A percentile compares a stretch with the other conserved stretches of the same genome.
These are phyloP conservation scores for Penicillium canariense DNA, from an alignment of 495 filamentous ascomycete species.

Conservation along the genomic window DNA sequence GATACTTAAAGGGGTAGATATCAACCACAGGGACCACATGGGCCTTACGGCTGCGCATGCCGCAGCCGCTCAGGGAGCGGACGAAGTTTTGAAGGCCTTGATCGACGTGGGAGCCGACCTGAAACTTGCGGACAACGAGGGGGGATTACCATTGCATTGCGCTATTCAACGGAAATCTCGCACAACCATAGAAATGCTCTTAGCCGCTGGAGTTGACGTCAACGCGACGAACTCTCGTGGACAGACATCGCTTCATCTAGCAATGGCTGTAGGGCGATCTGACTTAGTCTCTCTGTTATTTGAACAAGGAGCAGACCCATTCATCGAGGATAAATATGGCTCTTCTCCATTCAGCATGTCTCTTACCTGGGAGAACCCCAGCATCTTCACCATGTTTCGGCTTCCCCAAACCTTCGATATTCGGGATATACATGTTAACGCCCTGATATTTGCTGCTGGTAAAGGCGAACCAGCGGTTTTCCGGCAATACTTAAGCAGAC, in stretches of 20 bases:
- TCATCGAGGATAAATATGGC: conserved; percentile 8
- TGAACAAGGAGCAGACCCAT: conserved; percentile 27
- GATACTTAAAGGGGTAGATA: conserved; percentile 7
- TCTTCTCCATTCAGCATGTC: conserved; percentile 14
- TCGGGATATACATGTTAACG: neutral
- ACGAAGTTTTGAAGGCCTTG: conserved; percentile 12
- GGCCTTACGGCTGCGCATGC: conserved; percentile 20
- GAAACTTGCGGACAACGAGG: conserved; percentile 4
- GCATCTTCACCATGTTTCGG: conserved; percentile 6
- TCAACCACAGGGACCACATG: conserved; percentile 19
- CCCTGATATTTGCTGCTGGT: conserved; percentile 3
- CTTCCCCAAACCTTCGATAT: neutral
- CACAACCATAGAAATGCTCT: conserved; percentile 5
- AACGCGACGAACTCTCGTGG: conserved; percentile 19
- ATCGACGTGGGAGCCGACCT: conserved; percentile 2
- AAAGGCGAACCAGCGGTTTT: neutral
- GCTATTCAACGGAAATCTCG: conserved; percentile 7
- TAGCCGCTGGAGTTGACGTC: conserved; percentile 16
- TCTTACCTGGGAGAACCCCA: conserved; percentile 3
- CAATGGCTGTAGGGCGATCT: conserved; percentile 30
- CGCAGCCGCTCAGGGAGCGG: conserved; percentile 16
- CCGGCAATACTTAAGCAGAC: neutral
- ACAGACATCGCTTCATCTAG: conserved; percentile 31
- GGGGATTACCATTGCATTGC: conserved; percentile 12
- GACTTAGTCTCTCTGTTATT: conserved; percentile 28